These are phyloP conservation scores for Agroathelia rolfsii DNA, from an alignment of 1,284 basidiomycete genomes.

Conservation along the genomic window DNA sequence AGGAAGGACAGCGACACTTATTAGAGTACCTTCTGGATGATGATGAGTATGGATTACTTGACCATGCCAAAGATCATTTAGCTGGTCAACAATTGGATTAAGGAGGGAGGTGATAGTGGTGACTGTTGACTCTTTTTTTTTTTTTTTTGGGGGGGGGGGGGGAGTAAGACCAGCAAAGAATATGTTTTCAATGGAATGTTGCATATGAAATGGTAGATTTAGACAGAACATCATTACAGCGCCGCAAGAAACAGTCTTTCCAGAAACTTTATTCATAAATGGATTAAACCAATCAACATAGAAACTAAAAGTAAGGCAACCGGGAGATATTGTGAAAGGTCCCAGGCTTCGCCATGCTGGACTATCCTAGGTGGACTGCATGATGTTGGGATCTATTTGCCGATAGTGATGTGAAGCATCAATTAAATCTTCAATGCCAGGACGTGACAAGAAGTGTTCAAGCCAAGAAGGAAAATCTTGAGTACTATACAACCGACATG, in stretches of 20 bases:
- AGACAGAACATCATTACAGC: constrained; percentile 18
- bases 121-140: constrained; percentile 10
- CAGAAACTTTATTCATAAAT: constrained; percentile 16
- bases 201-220: constrained; percentile 16
- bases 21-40: constrained; percentile 16
- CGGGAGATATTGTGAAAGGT: constrained; percentile 5
- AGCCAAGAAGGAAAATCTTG: constrained; percentile 24
- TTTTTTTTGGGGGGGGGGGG: too few relatives aligned
- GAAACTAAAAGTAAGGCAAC: constrained; percentile 20
- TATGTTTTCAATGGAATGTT: constrained; percentile 17
- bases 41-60: constrained; percentile 12
- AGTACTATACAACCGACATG: constrained; percentile 17
- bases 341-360: constrained; percentile 13
- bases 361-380: constrained; percentile 15
- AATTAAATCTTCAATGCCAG: constrained; percentile 20
- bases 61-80: constrained; percentile 7
- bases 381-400: constrained; percentile 6
- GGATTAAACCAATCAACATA: constrained; percentile 31
- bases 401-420: constrained; percentile 6
- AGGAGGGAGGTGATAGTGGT: constrained; percentile 15
- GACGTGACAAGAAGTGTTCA: constrained; percentile 19
- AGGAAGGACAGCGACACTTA: constrained; percentile 15
- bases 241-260: constrained; percentile 17
- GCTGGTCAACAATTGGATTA: constrained; percentile 10
- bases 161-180: constrained; percentile 19